Conservation (phyloP, 129 eudicot species). For the Artemisia annua region DNA sequence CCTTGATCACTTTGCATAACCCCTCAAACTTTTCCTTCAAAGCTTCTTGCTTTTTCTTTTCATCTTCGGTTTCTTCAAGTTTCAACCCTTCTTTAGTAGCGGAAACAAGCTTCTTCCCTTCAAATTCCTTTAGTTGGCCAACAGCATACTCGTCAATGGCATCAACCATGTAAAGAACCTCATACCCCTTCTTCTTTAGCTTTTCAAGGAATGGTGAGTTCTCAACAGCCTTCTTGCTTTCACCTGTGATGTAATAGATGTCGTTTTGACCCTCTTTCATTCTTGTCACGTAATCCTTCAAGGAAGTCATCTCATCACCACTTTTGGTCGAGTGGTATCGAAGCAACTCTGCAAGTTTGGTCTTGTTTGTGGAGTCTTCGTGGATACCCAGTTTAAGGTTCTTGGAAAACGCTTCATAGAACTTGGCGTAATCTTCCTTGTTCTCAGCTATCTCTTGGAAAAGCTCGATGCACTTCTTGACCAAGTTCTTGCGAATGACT, state of each 20-base stretch:
- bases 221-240: constrained; percentile 54
- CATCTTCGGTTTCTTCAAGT: too few species aligned
- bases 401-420: constrained; percentile 61
- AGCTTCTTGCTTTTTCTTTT: too few species aligned
- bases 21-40: too few species aligned
- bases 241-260: constrained; percentile 55
- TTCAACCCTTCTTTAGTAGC: too few species aligned
- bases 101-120: neutral
- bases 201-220: constrained; percentile 47
- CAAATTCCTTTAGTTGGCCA: neutral
- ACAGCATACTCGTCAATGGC: neutral
- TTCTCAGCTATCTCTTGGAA: constrained; percentile 32
- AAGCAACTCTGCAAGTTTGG: too few species aligned
- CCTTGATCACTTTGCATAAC: too few species aligned
- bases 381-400: constrained; percentile 53
- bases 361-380: constrained; percentile 49
- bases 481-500: constrained; percentile 28
- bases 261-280: constrained; percentile 57
- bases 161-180: neutral
- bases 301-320: neutral
- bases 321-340: too few species aligned
- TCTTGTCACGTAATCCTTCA: constrained; percentile 61
- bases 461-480: constrained; percentile 29
- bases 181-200: neutral
- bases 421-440: constrained; percentile 38